Base-by-base conservation (phyloP, 495 filamentous ascomycete genomes). In the Penicillium odoratum region DNA sequence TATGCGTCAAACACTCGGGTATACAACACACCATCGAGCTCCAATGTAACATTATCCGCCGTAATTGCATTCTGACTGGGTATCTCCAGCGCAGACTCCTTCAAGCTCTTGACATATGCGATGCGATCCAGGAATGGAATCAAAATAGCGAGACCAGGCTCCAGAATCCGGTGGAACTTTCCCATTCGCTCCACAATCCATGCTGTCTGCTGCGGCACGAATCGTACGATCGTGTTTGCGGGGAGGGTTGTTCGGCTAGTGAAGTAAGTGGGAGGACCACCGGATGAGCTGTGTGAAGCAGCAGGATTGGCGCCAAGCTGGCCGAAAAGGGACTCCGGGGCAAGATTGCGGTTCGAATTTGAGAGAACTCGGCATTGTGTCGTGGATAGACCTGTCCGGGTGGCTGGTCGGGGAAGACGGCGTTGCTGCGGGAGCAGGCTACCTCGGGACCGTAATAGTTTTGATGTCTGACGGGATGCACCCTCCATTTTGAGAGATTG, bases 121-220 rank as follows among this genome's bases (percentile, higher is more conserved):
- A 98, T 97, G 48, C 93, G 91, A 70, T 98, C 94, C 69, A 98
- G 62, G 63, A 98, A 90, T 1, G 94, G 94, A 31, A 94, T 81
- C 59, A 98, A 75, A 62, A 98, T 83, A 6, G 95, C 92, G 40
- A 98, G 76, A 53, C 94, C 94, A 0, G 94, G 94, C 59, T 97
- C 82, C 49, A 98, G 74, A 61, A 98, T 97, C 26, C 91, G 82
- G 75, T 91, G 84, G 79, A 94, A 98, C 69, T 92, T 93, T 48
- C 94, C 94, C 94, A 98, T 98, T 59, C 94, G 91, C 77, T 98
- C 95, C 40, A 98, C 94, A 57, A 98, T 92, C 95, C 95, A 98
- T 78, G 94, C 95, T 54, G 93, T 97, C 78, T 98, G 94, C 74
- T 98, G 95, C 9, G 95, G 94, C 29, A 98, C 95, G 78, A 98